These are phyloP conservation scores for Pholiota microspora DNA, from an alignment of 768 basidiomycete species.

Conservation along the genomic window DNA sequence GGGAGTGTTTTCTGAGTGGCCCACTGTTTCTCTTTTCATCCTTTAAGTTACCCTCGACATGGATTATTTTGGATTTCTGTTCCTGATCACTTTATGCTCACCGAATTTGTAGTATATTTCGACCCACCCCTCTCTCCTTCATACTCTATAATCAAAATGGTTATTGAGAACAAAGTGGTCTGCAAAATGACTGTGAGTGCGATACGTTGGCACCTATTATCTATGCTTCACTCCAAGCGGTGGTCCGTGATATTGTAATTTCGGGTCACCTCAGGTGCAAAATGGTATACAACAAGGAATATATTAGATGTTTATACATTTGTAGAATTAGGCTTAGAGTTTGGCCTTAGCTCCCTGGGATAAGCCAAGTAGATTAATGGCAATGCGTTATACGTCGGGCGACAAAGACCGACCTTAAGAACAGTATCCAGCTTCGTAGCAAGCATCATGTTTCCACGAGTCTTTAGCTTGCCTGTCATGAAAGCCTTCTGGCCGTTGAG, in stretches of 20 bases:
- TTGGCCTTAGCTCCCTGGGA: slow-evolving; percentile 43
- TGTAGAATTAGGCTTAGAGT: slow-evolving; percentile 28
- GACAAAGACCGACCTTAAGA: slow-evolving; percentile 58
- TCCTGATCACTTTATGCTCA: not conserved
- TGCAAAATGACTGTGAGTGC: too few species aligned
- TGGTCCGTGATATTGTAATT: not conserved
- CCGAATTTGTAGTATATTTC: slow-evolving; percentile 9
- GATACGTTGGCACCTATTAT: too few species aligned
- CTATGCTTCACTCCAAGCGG: not conserved
- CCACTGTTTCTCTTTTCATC: not conserved
- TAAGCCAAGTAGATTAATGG: not conserved
- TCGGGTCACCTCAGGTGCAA: not conserved
- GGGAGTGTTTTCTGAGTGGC: slow-evolving; percentile 59
- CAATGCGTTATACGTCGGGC: not conserved
- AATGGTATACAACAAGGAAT: slow-evolving; percentile 7
- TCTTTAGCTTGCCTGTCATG: slow-evolving; percentile 94
- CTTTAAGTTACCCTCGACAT: slow-evolving; percentile 7
- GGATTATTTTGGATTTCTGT: slow-evolving; percentile 12
- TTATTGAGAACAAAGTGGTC: not conserved
- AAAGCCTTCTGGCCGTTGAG: slow-evolving; percentile 93
- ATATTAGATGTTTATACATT: slow-evolving; percentile 5
- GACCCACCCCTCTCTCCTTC: slow-evolving; percentile 7
- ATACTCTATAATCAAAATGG: not conserved
- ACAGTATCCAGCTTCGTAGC: slow-evolving; percentile 87
- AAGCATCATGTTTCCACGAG: slow-evolving; percentile 90